Evolutionary conservation across 805 yeast genomes (phyloP), one percentile per base, ranked within the genome.

Genomic region (Saccharomyces paradoxus): DNA sequence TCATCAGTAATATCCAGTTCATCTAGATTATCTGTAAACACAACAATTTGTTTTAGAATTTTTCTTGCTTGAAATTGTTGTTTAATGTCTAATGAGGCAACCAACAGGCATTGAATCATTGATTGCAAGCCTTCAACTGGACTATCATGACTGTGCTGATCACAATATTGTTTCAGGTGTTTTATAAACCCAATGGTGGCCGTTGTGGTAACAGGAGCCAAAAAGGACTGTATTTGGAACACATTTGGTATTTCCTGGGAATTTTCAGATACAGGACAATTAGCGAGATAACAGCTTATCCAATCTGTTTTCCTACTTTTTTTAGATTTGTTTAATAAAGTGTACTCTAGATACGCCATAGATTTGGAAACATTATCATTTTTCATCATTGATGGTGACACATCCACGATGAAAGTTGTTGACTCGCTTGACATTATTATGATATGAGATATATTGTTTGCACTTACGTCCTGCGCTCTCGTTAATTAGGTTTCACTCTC

Each of bases 261-360:
- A 49, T 65, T 64, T 9, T 49, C 51, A 3, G 63, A 53, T 12
- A 46, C 41, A 21, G 50, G 47, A 31, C 62, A 58, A 48, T 63
- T 67, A 8, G 60, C 60, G 37, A 64, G 46, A 46, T 55, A 61
- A 44, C 63, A 58, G 51, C 60, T 59, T 21, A 61, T 54, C 62
- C 63, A 68, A 54, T 68, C 71, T 1, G 72, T 68, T 59, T 66
- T 68, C 29, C 72, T 63, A 27, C 51, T 52, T 46, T 60, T 58
- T 50, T 61, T 64, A 47, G 60, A 60, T 53, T 68, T 68, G 31
- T 62, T 62, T 49, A 65, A 51, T 32, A 67, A 48, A 12, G 63
- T 56, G 53, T 63, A 62, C 50, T 66, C 70, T 24, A 68, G 48
- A 50, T 66, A 67, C n/a, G 65, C 58, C 14, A 56, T 32, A 1